Percentiles rank a stretch among this genome's conserved stretches.
phyloP scores from a whole-genome alignment of 2,329 filamentous ascomycete species.

The Exserohilum rostratum region DNA sequence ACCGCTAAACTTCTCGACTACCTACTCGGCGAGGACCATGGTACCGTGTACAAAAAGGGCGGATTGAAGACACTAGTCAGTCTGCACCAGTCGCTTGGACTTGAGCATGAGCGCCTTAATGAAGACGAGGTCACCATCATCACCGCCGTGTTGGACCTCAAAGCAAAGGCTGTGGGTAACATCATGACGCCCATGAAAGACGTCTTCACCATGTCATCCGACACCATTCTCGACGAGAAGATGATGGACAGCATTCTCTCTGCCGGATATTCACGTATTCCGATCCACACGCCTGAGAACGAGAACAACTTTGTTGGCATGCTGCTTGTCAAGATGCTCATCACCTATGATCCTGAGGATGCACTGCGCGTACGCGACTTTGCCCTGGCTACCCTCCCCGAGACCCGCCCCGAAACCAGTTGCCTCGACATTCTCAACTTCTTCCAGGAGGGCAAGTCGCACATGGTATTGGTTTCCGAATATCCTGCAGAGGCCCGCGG shows the following conservation, averaged over 20 bases:
- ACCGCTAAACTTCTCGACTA: slow-evolving; percentile 94
- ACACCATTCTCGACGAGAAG: slow-evolving; percentile 87
- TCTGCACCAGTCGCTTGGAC: slow-evolving; percentile 87
- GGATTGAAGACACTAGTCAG: slow-evolving; percentile 96
- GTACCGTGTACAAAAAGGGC: slow-evolving; percentile 97
- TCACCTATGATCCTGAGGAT: slow-evolving; percentile 97
- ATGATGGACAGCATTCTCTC: slow-evolving; percentile 95
- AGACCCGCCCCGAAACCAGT: slow-evolving; percentile 93
- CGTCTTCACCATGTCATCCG: slow-evolving; percentile 95
- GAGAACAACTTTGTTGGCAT: slow-evolving; percentile 91
- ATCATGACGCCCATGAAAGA: slow-evolving; percentile 99
- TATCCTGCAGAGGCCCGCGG: slow-evolving; percentile 88
- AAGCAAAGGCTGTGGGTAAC: slow-evolving; percentile 90
- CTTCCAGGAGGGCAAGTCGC: slow-evolving; percentile 98
- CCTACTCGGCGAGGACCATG: slow-evolving; percentile 91
- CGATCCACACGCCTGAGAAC: slow-evolving; percentile 87
- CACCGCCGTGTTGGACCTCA: slow-evolving; percentile 92
- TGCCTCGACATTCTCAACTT: slow-evolving; percentile 99
- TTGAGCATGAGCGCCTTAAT: slow-evolving; percentile 83
- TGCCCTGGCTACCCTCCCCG: slow-evolving; percentile 88
- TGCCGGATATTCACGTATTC: slow-evolving; percentile 93
- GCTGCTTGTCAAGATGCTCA: slow-evolving; percentile 97
- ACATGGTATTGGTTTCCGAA: slow-evolving; percentile 96
- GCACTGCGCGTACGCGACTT: slow-evolving; percentile 86
- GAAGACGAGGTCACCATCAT: slow-evolving; percentile 99